A percentile compares a stretch with the other conserved stretches of the same genome.
Conservation (phyloP, 2,329 filamentous ascomycete species). For the Fusarium abutilonis region DNA sequence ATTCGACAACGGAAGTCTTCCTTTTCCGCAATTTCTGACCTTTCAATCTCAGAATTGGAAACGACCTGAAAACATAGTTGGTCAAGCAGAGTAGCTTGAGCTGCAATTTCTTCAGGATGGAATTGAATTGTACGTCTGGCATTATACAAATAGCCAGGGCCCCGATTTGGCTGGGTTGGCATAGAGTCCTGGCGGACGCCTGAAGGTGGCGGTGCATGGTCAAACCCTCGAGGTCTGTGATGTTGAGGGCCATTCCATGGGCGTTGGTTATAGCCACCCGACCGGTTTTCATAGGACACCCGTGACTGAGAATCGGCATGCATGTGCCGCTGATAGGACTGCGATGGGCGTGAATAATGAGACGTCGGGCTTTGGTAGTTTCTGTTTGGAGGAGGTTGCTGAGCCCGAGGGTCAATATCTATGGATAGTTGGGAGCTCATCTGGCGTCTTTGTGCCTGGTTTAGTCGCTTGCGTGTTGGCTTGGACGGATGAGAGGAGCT, state of each 20-base stretch:
- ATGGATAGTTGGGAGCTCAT: constrained; percentile 69
- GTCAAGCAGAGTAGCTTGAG: constrained; percentile 62
- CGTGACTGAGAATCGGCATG: constrained; percentile 40
- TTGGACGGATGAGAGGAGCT: constrained; percentile 41
- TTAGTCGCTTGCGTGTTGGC: constrained; percentile 61
- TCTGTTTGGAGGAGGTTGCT: constrained; percentile 45
- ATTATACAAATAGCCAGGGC: constrained; percentile 36
- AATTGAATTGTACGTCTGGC: constrained; percentile 45
- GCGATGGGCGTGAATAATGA: constrained; percentile 42
- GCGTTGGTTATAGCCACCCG: constrained; percentile 26
- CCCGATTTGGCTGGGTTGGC: constrained; percentile 21
- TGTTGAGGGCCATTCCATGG: constrained; percentile 41
- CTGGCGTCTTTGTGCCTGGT: constrained; percentile 71
- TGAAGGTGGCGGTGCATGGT: constrained; percentile 40
- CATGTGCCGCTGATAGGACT: constrained; percentile 39
- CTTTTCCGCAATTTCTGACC: constrained; percentile 73
- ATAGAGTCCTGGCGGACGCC: constrained; percentile 16
- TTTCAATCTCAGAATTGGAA: constrained; percentile 68
- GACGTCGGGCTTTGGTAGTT: constrained; percentile 46
- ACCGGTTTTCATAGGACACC: constrained; percentile 21
- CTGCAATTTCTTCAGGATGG: constrained; percentile 58
- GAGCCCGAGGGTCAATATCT: constrained; percentile 61
- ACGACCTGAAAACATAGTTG: constrained; percentile 58
- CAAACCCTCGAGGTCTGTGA: constrained; percentile 31
- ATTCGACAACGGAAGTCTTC: constrained; percentile 74